Evolutionary conservation across 140 eudicot genomes (phyloP).

Genomic region (Flaveria floridana): DNA sequence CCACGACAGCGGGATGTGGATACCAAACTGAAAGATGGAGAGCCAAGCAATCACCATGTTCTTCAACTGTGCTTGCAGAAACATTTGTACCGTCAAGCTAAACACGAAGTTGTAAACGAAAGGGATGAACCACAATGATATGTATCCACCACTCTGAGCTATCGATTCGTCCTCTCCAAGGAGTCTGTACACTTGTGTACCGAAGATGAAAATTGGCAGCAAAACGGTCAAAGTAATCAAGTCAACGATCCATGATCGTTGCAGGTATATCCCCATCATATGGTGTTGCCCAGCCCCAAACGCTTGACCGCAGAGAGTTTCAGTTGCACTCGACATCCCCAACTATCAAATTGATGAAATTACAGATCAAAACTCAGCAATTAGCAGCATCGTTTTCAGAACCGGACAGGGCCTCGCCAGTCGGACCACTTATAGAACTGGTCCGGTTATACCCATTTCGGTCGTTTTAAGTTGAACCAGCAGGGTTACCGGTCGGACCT

Average conservation of each 20-base stretch:
- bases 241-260: conserved; percentile 64
- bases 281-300: conserved; percentile 67
- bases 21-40: conserved; percentile 43
- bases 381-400: no score
- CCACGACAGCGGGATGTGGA: conserved; percentile 71
- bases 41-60: conserved; percentile 57
- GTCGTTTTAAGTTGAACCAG: no score
- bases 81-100: conserved; percentile 56
- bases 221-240: conserved; percentile 44
- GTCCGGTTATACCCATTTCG: no score
- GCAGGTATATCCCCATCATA: conserved; percentile 71
- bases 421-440: no score
- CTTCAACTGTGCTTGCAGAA: conserved; percentile 57
- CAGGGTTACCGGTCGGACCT: no score
- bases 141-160: conserved; percentile 44
- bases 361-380: not conserved
- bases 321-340: conserved; percentile 65
- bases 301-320: conserved; percentile 66
- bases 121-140: conserved; percentile 61
- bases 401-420: no score
- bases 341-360: conserved; percentile 30
- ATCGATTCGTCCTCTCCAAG: conserved; percentile 49
- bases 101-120: conserved; percentile 52
- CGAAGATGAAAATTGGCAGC: conserved; percentile 50
- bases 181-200: conserved; percentile 39